Evolutionary conservation across 352 stramenopile species (phyloP).

Genomic region (Blastocystis sp.): DNA sequence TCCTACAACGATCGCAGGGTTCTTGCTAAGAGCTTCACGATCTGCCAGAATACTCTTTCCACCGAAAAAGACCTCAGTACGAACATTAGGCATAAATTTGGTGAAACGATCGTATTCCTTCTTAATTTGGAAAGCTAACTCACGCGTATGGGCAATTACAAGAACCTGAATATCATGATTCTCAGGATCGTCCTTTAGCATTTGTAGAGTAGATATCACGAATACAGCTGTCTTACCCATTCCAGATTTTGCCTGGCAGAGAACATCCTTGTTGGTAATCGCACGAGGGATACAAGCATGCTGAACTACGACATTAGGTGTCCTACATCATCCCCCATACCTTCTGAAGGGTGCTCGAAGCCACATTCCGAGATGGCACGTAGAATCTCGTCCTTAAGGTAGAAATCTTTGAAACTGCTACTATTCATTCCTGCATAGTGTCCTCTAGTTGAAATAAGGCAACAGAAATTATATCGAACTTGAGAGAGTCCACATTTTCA

Average conservation of each 20-base stretch:
- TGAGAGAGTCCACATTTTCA: conserved; percentile 32
- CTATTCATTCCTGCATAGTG: conserved; percentile 99
- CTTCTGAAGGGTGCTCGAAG: conserved; percentile 99
- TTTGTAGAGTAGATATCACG: conserved; percentile 95
- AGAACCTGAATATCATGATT: conserved; percentile 87
- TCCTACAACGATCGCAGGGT: conserved; percentile 87
- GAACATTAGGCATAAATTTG: conserved; percentile 91
- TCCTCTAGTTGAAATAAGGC: conserved; percentile 74
- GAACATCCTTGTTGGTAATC: conserved; percentile 98
- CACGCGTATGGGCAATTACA: conserved; percentile 97
- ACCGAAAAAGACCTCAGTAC: conserved; percentile 75
- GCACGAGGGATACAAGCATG: conserved; percentile 98
- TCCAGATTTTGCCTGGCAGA: conserved; percentile 99
- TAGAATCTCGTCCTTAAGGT: conserved; percentile 96
- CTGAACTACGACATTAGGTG: conserved; percentile 74
- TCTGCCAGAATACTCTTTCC: conserved; percentile 58
- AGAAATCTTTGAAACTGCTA: conserved; percentile 98
- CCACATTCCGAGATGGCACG: conserved; percentile 96
- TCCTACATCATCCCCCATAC: conserved; percentile 68
- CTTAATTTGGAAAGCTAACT: conserved; percentile 98
- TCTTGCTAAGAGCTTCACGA: conserved; percentile 67
- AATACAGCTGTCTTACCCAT: conserved; percentile 99
- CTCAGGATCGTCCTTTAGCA: conserved; percentile 79
- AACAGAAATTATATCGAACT: neutral
- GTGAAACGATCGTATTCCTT: conserved; percentile 99